Evolutionary conservation across 306 rosid genomes (phyloP).

Genomic region (Neltuma alba): DNA sequence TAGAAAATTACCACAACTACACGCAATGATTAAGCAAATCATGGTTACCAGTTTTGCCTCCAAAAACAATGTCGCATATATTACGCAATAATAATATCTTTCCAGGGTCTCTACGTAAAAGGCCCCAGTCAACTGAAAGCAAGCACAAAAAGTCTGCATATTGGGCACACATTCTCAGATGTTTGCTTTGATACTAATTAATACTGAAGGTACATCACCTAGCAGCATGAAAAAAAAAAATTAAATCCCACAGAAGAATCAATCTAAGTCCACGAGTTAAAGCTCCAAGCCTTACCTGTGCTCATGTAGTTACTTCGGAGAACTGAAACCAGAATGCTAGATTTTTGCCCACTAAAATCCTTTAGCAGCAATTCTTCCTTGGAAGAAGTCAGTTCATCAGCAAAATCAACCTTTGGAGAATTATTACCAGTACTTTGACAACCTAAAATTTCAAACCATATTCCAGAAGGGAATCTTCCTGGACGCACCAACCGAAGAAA

Average conservation of each 20-base stretch:
- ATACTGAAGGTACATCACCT: slow-evolving; percentile 18
- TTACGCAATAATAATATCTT: slow-evolving; percentile 9
- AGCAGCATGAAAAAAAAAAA: slow-evolving; percentile 22
- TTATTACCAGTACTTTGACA: slow-evolving; percentile 44
- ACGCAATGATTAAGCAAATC: slow-evolving; percentile 2
- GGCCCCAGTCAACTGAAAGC: slow-evolving; percentile 9
- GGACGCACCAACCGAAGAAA: slow-evolving; percentile 72
- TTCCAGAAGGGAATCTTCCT: slow-evolving; percentile 82
- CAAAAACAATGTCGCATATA: slow-evolving; percentile 1
- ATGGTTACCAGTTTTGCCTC: slow-evolving; percentile 11
- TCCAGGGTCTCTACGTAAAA: slow-evolving; percentile 27
- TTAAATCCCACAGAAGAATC: slow-evolving; percentile 30
- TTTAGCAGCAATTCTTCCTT: slow-evolving; percentile 41
- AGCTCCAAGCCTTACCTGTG: slow-evolving; percentile 65
- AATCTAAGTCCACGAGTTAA: slow-evolving; percentile 19
- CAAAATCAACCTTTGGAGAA: slow-evolving; percentile 30
- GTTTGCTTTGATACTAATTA: slow-evolving; percentile 28
- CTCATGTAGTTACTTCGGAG: slow-evolving; percentile 82
- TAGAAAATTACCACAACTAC: slow-evolving; percentile 24
- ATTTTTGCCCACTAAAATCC: slow-evolving; percentile 42
- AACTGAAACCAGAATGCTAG: slow-evolving; percentile 66
- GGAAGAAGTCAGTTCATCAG: slow-evolving; percentile 38
- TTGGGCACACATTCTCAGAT: slow-evolving; percentile 19
- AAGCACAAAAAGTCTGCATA: slow-evolving; percentile 6
- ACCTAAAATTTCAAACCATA: slow-evolving; percentile 78